Percentiles rank a stretch among this genome's conserved stretches.
Evolutionary conservation across 1,284 basidiomycete species (phyloP).

Genomic region (Lentinula novae-zelandiae): DNA sequence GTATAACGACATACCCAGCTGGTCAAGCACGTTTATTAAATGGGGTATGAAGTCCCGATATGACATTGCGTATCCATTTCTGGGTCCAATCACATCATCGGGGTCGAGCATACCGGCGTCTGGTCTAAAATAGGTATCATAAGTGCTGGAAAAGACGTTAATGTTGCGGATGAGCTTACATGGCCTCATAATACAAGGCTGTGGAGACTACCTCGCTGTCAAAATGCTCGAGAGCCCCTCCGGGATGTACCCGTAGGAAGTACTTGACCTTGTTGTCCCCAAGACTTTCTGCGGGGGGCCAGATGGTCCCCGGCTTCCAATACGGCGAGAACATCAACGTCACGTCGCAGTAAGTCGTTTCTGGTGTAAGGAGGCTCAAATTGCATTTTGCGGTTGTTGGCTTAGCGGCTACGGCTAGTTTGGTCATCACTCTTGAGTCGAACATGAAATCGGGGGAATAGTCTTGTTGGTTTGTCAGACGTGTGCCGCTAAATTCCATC

Average conservation of each 20-base stretch:
- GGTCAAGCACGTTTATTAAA: constrained; percentile 70
- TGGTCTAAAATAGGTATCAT: constrained; percentile 42
- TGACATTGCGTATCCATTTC: constrained; percentile 79
- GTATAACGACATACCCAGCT: constrained; percentile 74
- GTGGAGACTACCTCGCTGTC: constrained; percentile 72
- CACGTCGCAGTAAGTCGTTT: constrained; percentile 73
- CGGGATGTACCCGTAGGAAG: constrained; percentile 73
- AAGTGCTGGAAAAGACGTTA: background rate
- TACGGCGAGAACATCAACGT: constrained; percentile 60
- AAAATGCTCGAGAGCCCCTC: constrained; percentile 77
- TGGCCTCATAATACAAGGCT: constrained; percentile 75
- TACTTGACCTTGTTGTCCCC: constrained; percentile 73
- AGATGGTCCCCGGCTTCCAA: constrained; percentile 70
- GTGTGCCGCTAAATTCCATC: constrained; percentile 77
- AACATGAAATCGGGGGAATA: constrained; percentile 65
- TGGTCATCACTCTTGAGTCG: constrained; percentile 69
- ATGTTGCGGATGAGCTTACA: constrained; percentile 40
- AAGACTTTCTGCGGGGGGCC: constrained; percentile 68
- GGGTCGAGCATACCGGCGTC: constrained; percentile 71
- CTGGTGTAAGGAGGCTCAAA: constrained; percentile 65
- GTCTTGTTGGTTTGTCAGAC: constrained; percentile 54
- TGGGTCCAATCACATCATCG: constrained; percentile 67
- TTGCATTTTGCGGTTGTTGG: constrained; percentile 72
- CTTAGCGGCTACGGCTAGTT: constrained; percentile 66
- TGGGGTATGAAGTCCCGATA: constrained; percentile 75